Evolutionary conservation across 2,329 filamentous ascomycete genomes (phyloP), one percentile per base, ranked within the genome.

Genomic region (Alternaria consortialis): DNA sequence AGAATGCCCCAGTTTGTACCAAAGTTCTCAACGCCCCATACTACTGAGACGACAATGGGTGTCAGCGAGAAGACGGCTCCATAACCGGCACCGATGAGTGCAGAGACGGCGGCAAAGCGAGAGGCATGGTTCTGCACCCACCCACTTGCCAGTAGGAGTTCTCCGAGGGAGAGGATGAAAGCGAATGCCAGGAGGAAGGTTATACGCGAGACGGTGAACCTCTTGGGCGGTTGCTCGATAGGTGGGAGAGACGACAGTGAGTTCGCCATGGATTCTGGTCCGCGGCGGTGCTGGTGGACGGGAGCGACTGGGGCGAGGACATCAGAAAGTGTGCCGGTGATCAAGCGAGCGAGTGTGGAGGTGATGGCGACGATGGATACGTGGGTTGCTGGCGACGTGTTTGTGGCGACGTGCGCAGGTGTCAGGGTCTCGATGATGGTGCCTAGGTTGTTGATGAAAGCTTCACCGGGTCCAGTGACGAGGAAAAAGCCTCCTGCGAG

Each of bases 11-110:
- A 99, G 72, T 99, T 98, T 0, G 95, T 99, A 59, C 93, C 95
- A 76, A 99, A 98, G 77, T 98, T 99, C 82, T 98, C 94, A 0
- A 97, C 93, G 27, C 95, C 95, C 95, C 95, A 99, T 46, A 99
- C 94, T 9, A 97, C 93, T n/a, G 90, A 93, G 69, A 97, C 91
- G 58, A 98, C 92, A 66, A 98, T 94, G 2, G 95, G 95, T 0
- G 91, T 91, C 6, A 98, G 85, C 48, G 88, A 91, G 82, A 98
- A 99, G 23, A 94, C 88, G 32, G 94, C 94, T 44, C 95, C 95
- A 75, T 99, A 98, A 44, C 95, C 95, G 1, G 93, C 90, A 7
- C 95, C 95, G 7, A 99, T 88, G 1, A 94, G 85, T 0, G 90
- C 87, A 0, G 93, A 96, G 8, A 97, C 91, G 48, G 94, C 80